Evolutionary conservation across 257 asterid species (phyloP).

Genomic region (Ocimum tenuiflorum): DNA sequence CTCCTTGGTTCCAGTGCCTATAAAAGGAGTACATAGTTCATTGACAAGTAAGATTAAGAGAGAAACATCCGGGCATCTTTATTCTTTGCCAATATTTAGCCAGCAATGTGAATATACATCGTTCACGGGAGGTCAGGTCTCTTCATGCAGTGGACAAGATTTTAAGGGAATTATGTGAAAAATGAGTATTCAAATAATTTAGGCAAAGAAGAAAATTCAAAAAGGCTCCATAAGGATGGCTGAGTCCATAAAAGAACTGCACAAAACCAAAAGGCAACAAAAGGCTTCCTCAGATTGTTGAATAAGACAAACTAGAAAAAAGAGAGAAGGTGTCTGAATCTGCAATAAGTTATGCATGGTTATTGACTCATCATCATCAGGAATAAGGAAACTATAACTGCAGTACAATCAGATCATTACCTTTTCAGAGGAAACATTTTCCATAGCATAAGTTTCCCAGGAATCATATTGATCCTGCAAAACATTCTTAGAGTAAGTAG

Average conservation of each 20-base stretch:
- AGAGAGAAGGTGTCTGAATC: not conserved
- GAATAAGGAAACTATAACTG: conserved; percentile 17
- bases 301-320: conserved; percentile 1
- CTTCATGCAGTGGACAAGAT: not conserved
- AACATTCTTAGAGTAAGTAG: conserved; percentile 1
- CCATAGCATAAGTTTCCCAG: conserved; percentile 58
- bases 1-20: conserved; percentile 58
- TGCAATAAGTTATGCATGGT: not conserved
- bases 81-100: conserved; percentile 1
- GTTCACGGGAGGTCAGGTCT: not conserved
- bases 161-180: not conserved
- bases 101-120: conserved; percentile 5
- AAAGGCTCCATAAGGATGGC: not conserved
- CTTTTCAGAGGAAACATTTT: conserved; percentile 44
- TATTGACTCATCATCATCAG: not conserved
- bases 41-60: conserved; percentile 10
- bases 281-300: not conserved
- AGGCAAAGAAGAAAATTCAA: not conserved
- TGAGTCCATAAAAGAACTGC: not conserved
- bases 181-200: conserved; percentile 8
- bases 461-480: conserved; percentile 85
- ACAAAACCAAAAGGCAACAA: not conserved
- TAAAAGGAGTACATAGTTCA: conserved; percentile 19
- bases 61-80: conserved; percentile 8
- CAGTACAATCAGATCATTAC: conserved; percentile 30